Evolutionary conservation across 192 early-diverging fungal species (phyloP), one percentile per base, ranked within the genome.

Genomic region (Coemansia sp.): DNA sequence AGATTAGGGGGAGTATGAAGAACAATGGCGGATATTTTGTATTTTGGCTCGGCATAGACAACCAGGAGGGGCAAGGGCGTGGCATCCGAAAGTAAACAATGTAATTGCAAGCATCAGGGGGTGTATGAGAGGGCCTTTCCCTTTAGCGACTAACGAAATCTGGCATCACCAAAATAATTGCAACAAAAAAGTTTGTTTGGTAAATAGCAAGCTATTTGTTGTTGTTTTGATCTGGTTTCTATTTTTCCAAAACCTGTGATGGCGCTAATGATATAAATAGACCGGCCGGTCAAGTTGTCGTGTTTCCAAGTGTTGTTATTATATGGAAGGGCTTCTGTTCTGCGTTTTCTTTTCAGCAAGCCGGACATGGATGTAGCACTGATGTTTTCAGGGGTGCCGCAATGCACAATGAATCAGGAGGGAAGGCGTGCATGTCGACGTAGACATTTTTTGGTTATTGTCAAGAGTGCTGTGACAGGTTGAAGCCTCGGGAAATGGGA

Each of bases 1-100:
- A 57, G 53, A 57, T 62, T 38, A 62, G 60, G 60, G 58, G 60
- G n/a, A 49, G 49, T n/a, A 50, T 2, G 49, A 62, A 62, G 16
- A 3, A 62, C 60, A 62, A 39, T 34, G 60, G 60, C 60, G 60
- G 60, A 62, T 62, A 62, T 62, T 62, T 62, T 39, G 60, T 62
- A 33, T 62, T 62, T 39, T 62, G 60, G n/a, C 36, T 62, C 60
- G 60, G 60, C 60, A 62, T 20, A 9, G 36, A 36, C 60, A 62
- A 39, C 36, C 36, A 62, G 16, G 18, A 62, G 31, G 31, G 34
- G 34, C 11, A 34, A 34, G 20, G 60, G 60, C 34, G 60, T 62
- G 34, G 10, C 31, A 34, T 62, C 60, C 31, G 38, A 39, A 38
- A 18, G 15, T 34, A 18, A 62, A 62, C 60, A 62, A 62, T 62